These are phyloP conservation scores for Oropetium thomaeum DNA, from an alignment of 176 grass and related monocot genomes.

Conservation along the genomic window DNA sequence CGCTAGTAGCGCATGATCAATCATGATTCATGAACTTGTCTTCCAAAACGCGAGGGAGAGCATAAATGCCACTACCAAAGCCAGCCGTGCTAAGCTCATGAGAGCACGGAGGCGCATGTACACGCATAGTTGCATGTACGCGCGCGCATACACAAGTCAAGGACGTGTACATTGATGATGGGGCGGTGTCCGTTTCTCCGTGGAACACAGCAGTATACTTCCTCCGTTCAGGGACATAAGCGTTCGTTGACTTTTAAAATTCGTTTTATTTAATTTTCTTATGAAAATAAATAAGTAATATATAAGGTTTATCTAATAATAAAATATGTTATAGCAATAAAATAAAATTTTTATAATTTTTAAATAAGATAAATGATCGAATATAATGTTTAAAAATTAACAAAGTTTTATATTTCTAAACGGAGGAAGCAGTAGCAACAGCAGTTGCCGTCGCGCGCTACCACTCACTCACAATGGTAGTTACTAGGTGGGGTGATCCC, in stretches of 20 bases:
- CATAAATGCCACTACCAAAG: not conserved
- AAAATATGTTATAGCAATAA: too few relatives aligned
- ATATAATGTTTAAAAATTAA: too few relatives aligned
- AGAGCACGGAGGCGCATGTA: not conserved
- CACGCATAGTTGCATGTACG: not conserved
- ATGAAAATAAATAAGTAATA: too few relatives aligned
- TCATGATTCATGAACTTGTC: slow-evolving; percentile 18
- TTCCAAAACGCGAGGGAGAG: not conserved
- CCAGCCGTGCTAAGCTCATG: not conserved
- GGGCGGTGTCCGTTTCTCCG: slow-evolving; percentile 1
- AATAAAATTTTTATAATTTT: too few relatives aligned
- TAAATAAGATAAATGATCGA: too few relatives aligned
- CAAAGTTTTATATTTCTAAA: too few relatives aligned
- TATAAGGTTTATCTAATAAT: too few relatives aligned
- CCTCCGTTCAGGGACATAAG: too few relatives aligned
- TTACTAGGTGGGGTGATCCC: slow-evolving; percentile 20
- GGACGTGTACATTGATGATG: slow-evolving; percentile 11
- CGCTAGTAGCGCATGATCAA: not conserved
- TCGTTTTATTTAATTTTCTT: too few relatives aligned
- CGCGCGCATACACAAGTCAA: not conserved
- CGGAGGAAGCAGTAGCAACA: too few relatives aligned
- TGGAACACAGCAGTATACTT: not conserved
- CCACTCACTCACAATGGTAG: slow-evolving; percentile 15
- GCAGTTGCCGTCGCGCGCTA: not conserved
- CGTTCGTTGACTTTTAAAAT: too few relatives aligned